These are phyloP conservation scores for Phytophthora podocarpi DNA, from an alignment of 352 stramenopile genomes.

Conservation along the genomic window DNA sequence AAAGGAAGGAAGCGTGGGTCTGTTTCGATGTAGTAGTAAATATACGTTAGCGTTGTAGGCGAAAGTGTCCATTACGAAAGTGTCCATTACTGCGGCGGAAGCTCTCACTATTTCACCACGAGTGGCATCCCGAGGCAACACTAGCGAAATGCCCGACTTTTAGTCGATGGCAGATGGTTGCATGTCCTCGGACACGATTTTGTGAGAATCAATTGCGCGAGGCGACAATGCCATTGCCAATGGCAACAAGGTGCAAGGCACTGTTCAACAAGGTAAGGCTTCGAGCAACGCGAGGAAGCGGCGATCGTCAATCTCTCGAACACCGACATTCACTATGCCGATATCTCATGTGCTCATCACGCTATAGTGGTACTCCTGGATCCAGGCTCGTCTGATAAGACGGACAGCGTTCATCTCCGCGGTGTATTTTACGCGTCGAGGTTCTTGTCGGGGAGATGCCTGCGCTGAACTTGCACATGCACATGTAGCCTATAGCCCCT, in stretches of 20 bases:
- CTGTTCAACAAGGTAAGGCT: background rate
- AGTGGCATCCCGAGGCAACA: conserved; percentile 9
- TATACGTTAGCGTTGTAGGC: conserved; percentile 17
- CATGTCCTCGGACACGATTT: too few relatives aligned
- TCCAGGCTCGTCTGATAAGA: conserved; percentile 14
- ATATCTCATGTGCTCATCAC: conserved; percentile 39
- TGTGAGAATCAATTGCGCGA: too few relatives aligned
- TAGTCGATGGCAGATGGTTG: conserved; percentile 5
- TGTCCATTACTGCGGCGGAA: conserved; percentile 7
- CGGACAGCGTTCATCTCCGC: too few relatives aligned
- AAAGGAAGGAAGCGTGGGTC: background rate
- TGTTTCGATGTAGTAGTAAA: conserved; percentile 18
- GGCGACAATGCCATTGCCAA: background rate
- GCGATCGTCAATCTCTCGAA: conserved; percentile 3
- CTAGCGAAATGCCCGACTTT: conserved; percentile 11
- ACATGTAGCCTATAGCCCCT: too few relatives aligned
- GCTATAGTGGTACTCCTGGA: conserved; percentile 12
- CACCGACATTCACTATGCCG: conserved; percentile 24
- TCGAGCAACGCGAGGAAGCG: conserved; percentile 2
- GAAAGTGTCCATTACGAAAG: background rate
- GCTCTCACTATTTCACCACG: background rate
- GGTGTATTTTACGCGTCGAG: too few relatives aligned
- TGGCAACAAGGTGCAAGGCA: background rate
- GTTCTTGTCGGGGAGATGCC: too few relatives aligned
- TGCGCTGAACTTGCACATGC: too few relatives aligned